A percentile compares a stretch with the other conserved stretches of the same genome.
Evolutionary conservation across 495 filamentous ascomycete genomes (phyloP).

Genomic region (Penicillium salamii): DNA sequence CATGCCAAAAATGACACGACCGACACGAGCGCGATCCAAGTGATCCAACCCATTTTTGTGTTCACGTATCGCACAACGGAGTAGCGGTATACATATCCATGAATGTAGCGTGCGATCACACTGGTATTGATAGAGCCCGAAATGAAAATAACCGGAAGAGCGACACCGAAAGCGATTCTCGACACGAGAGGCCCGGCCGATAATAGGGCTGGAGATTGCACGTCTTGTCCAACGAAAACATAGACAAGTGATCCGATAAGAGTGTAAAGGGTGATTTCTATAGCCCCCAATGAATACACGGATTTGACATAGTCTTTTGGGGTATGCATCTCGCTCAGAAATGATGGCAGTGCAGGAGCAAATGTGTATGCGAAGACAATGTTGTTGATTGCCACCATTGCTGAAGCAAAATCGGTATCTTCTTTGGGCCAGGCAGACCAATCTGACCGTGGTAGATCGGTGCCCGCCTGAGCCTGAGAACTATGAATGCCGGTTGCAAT

Average conservation of each 20-base stretch:
- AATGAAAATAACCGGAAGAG: slow-evolving; percentile 67
- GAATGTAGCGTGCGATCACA: slow-evolving; percentile 57
- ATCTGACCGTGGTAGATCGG: slow-evolving; percentile 6
- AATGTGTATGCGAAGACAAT: slow-evolving; percentile 64
- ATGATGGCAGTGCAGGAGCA: slow-evolving; percentile 62
- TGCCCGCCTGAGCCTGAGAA: slow-evolving; percentile 14
- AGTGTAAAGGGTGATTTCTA: slow-evolving; percentile 63
- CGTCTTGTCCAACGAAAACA: slow-evolving; percentile 59
- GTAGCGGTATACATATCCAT: slow-evolving; percentile 51
- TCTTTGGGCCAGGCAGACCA: slow-evolving; percentile 34
- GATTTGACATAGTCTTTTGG: slow-evolving; percentile 60
- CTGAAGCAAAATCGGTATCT: slow-evolving; percentile 25
- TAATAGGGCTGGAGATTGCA: slow-evolving; percentile 62
- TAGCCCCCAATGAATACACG: slow-evolving; percentile 52
- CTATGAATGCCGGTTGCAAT: slow-evolving; percentile 55
- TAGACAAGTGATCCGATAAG: slow-evolving; percentile 65
- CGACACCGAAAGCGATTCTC: slow-evolving; percentile 68
- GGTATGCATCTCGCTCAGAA: slow-evolving; percentile 69
- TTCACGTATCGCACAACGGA: slow-evolving; percentile 53
- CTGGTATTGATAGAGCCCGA: slow-evolving; percentile 60
- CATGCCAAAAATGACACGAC: slow-evolving; percentile 57
- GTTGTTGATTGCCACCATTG: slow-evolving; percentile 60
- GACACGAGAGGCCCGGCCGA: slow-evolving; percentile 54
- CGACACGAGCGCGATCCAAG: slow-evolving; percentile 53
- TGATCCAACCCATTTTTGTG: slow-evolving; percentile 50